Evolutionary conservation across 352 stramenopile species (phyloP).

Genomic region (Lagenidium giganteum): DNA sequence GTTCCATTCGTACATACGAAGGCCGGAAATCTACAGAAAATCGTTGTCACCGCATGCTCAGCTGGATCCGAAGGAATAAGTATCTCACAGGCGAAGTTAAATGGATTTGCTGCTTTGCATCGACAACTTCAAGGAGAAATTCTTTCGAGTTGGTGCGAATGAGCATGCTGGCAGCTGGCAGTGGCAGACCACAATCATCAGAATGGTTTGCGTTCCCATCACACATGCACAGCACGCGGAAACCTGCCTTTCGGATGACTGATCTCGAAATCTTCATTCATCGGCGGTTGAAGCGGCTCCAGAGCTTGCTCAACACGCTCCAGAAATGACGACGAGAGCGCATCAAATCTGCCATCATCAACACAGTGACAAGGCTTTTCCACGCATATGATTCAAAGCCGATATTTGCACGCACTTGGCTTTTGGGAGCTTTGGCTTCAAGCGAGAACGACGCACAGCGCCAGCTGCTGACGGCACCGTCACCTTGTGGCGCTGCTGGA

Average conservation of each 20-base stretch:
- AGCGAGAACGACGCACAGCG: slow-evolving; percentile 5
- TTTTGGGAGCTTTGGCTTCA: slow-evolving; percentile 15
- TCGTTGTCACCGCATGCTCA: background rate
- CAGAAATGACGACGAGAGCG: slow-evolving; percentile 46
- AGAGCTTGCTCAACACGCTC: slow-evolving; percentile 59
- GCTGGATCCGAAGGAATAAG: background rate
- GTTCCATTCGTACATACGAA: slow-evolving; percentile 76
- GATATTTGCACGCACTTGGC: slow-evolving; percentile 6
- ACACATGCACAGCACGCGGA: too few species aligned
- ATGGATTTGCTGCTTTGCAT: slow-evolving; percentile 62
- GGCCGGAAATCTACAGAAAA: slow-evolving; percentile 49
- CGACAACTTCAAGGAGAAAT: slow-evolving; percentile 56
- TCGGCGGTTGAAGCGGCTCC: slow-evolving; percentile 48
- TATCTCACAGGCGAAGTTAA: slow-evolving; percentile 50
- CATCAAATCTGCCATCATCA: slow-evolving; percentile 55
- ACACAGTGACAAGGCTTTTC: background rate
- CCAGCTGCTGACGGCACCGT: slow-evolving; percentile 4
- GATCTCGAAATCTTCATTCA: slow-evolving; percentile 56
- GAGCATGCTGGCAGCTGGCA: too few species aligned
- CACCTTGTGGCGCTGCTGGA: slow-evolving; percentile 14
- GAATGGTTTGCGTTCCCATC: too few species aligned
- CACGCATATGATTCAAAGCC: background rate
- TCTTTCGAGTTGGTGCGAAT: slow-evolving; percentile 45
- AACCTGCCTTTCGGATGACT: too few species aligned
- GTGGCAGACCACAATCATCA: too few species aligned